Conservation (phyloP, 192 early-diverging fungal genomes). For the Backusella circina region DNA sequence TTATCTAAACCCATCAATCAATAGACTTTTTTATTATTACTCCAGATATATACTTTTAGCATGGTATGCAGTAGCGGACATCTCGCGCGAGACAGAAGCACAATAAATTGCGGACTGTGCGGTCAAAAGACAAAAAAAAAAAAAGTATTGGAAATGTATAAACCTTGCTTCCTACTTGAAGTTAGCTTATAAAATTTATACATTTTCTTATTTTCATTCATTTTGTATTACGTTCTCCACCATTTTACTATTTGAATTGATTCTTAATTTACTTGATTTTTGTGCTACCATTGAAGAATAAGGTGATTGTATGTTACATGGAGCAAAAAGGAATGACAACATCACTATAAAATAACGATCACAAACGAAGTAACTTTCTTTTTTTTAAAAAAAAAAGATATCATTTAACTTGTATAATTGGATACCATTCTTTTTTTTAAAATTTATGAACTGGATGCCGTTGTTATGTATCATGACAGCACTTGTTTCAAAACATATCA, state of each 20-base stretch:
- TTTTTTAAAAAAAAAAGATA: too few relatives aligned
- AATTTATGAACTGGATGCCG: not conserved
- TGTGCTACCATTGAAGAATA: not conserved
- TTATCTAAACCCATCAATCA: not conserved
- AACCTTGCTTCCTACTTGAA: not conserved
- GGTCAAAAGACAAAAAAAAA: not conserved
- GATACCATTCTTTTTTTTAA: not conserved
- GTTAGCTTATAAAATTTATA: not conserved
- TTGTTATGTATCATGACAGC: not conserved
- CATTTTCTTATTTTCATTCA: not conserved
- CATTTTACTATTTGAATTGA: not conserved
- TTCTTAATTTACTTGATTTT: not conserved
- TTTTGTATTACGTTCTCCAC: constrained; percentile 3
- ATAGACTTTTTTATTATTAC: not conserved
- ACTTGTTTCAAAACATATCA: not conserved
- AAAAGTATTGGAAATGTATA: not conserved
- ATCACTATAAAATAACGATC: not conserved
- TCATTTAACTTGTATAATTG: not conserved
- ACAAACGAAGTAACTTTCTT: not conserved
- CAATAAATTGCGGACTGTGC: not conserved
- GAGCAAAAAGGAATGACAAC: not conserved
- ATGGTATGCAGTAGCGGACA: not conserved
- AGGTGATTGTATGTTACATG: not conserved
- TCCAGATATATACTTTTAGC: not conserved
- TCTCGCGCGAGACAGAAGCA: not conserved